Evolutionary conservation across 2,329 filamentous ascomycete species (phyloP), one percentile per base, ranked within the genome.

Genomic region (Alternaria arborescens): DNA sequence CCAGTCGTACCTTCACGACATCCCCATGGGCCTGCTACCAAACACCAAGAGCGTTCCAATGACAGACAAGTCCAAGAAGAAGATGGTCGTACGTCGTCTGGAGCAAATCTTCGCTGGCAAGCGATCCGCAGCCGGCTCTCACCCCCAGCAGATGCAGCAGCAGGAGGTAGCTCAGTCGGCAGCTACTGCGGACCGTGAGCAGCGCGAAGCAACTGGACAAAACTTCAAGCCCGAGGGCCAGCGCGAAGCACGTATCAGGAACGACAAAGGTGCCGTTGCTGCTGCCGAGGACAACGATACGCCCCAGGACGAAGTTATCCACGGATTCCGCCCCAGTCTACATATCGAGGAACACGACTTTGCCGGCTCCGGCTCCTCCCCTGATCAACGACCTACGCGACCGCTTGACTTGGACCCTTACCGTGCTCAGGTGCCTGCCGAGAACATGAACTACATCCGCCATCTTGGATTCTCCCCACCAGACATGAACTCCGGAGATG

Each of bases 31-130:
- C 0, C 73, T 93, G 0, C 82, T 92, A 38, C 89, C 90, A 0
- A 85, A 85, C 11, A 83, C 85, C 43, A 81, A 84, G 36, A 61
- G 36, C 24, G 75, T 73, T 14, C 75, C 81, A 0, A 87, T 93
- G 85, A 88, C 88, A 0, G 91, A 94, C 14, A 89, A 87, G 65
- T 86, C 90, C 6, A 92, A 88, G 80, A 93, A 92, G 81, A 92
- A 89, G 72, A 73, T 93, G 20, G 89, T 94, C 0, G 92, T 94
- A 3, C 85, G 87, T 55, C 86, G 91, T 2, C 77, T 96, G 6
- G 92, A 96, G 71, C 91, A 94, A 64, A 83, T 96, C 1, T 96
- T 95, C 63, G 93, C 91, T 0, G 92, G 92, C 3, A 91, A 89
- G 71, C 81, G 71, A 73, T 82, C 78, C 47, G 74, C 71, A 3